Conservation (phyloP, 441 rosid genomes). For the Mallotus japonicus region DNA sequence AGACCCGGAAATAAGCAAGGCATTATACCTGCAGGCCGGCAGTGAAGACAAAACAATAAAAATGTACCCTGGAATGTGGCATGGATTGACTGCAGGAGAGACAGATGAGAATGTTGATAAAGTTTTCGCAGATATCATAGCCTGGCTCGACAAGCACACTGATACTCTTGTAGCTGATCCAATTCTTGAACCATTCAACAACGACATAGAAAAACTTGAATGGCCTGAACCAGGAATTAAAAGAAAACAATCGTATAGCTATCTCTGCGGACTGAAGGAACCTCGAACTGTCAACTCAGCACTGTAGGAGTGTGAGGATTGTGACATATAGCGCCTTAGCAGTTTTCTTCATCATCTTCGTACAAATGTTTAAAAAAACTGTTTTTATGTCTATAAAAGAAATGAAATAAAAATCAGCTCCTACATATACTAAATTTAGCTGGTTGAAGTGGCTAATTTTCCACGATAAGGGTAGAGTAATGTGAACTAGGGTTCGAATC, state of each 20-base stretch:
- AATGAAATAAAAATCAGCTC: background rate
- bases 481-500: too few relatives aligned
- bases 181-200: constrained; percentile 9
- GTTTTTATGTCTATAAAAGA: background rate
- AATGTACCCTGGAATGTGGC: constrained; percentile 94
- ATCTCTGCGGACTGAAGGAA: constrained; percentile 62
- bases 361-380: background rate
- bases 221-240: background rate
- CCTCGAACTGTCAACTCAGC: constrained; percentile 55
- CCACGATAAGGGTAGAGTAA: too few relatives aligned
- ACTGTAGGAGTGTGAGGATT: constrained; percentile 33
- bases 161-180: constrained; percentile 28
- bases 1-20: constrained; percentile 96
- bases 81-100: constrained; percentile 78
- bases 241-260: constrained; percentile 23
- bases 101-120: constrained; percentile 66
- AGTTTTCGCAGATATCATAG: constrained; percentile 65
- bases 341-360: background rate
- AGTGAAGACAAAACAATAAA: constrained; percentile 78
- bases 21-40: constrained; percentile 62
- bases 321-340: background rate
- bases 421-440: too few relatives aligned
- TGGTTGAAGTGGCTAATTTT: too few relatives aligned
- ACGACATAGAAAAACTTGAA: constrained; percentile 29
- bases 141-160: constrained; percentile 67